Percentiles rank a stretch among this genome's conserved stretches.
Evolutionary conservation across 768 basidiomycete genomes (phyloP).

Genomic region (Suillus occidentalis): DNA sequence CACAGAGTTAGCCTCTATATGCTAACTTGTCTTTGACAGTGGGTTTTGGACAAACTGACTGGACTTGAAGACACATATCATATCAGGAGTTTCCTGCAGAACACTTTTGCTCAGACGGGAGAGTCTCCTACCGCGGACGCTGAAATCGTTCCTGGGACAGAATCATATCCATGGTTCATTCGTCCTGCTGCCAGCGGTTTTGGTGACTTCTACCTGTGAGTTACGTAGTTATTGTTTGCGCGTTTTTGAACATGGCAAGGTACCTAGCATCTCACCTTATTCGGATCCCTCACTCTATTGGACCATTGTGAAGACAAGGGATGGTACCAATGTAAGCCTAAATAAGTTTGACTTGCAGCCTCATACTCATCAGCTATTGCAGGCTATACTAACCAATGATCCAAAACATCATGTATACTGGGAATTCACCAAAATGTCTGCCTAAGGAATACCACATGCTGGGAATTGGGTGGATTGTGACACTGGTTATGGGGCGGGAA

Average conservation of each 20-base stretch:
- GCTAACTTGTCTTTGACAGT: neutral
- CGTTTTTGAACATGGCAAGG: neutral
- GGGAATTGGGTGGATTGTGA: neutral
- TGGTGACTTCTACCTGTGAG: conserved; percentile 2
- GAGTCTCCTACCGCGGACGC: neutral
- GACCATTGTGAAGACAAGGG: conserved; percentile 1
- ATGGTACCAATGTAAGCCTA: neutral
- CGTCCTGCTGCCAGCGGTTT: conserved; percentile 3
- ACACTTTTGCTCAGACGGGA: neutral
- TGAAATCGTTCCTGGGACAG: neutral
- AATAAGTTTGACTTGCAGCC: neutral
- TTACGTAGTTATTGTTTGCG: neutral
- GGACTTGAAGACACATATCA: neutral
- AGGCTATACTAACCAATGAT: neutral
- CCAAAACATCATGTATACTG: conserved; percentile 3
- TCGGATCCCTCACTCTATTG: conserved; percentile 1
- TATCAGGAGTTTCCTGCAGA: conserved; percentile 1
- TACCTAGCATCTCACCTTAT: neutral
- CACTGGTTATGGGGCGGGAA: neutral
- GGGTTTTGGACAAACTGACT: neutral
- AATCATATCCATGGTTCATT: conserved; percentile 5
- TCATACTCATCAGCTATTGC: neutral
- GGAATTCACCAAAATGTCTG: neutral
- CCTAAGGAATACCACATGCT: neutral
- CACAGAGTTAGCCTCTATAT: neutral